Evolutionary conservation across 1,139 yeast species (phyloP).

Genomic region (Torulaspora globosa): DNA sequence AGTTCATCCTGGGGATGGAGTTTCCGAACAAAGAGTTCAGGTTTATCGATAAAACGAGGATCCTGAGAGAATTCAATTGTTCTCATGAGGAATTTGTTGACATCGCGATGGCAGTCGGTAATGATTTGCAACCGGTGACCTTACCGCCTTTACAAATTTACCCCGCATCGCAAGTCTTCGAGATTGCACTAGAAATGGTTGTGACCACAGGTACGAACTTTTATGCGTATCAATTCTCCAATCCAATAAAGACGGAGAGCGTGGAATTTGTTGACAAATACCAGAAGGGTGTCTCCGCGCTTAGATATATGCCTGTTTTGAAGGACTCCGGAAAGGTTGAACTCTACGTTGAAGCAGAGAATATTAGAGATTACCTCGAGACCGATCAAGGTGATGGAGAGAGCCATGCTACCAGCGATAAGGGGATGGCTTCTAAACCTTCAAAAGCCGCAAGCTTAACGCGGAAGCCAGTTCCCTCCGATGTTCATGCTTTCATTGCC

Average conservation of each 20-base stretch:
- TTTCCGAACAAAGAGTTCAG: constrained; percentile 56
- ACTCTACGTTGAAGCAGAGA: constrained; percentile 41
- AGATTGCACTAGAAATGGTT: constrained; percentile 44
- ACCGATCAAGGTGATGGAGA: constrained; percentile 2
- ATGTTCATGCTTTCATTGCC: constrained; percentile 77
- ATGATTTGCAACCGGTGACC: constrained; percentile 64
- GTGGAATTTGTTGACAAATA: constrained; percentile 38
- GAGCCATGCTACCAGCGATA: background rate
- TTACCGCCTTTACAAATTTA: constrained; percentile 50
- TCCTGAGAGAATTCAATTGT: constrained; percentile 58
- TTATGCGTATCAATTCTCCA: constrained; percentile 37
- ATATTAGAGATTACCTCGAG: constrained; percentile 16
- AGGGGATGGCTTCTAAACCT: constrained; percentile 2
- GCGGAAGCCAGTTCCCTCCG: constrained; percentile 54
- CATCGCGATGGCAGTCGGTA: constrained; percentile 69
- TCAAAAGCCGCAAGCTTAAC: constrained; percentile 6
- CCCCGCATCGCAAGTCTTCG: constrained; percentile 37
- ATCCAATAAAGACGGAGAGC: constrained; percentile 23
- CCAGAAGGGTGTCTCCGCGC: constrained; percentile 51
- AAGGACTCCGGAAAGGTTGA: constrained; percentile 67
- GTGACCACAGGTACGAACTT: constrained; percentile 45
- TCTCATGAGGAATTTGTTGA: constrained; percentile 67
- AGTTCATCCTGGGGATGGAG: constrained; percentile 70
- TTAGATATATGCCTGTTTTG: constrained; percentile 65
- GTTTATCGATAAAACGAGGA: constrained; percentile 56